Percentiles rank a stretch among this genome's conserved stretches.
phyloP scores from a whole-genome alignment of 768 basidiomycete species.

The Tulasnella sp. region DNA sequence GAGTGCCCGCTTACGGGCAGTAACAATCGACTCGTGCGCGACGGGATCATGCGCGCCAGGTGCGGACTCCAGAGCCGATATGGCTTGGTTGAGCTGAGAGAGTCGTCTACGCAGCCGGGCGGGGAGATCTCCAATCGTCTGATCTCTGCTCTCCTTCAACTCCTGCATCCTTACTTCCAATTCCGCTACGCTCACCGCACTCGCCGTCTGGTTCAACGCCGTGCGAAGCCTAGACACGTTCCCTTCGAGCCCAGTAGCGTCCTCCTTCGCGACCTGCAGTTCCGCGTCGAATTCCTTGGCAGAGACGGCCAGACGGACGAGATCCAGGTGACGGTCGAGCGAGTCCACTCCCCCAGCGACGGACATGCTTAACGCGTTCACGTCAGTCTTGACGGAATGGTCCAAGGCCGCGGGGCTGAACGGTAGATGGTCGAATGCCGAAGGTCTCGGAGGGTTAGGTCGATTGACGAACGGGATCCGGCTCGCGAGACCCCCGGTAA shows the following conservation, averaged over 20 bases:
- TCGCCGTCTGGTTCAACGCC: conserved; percentile 18
- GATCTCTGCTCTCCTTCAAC: conserved; percentile 30
- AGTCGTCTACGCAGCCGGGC: conserved; percentile 36
- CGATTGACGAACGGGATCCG: conserved; percentile 45
- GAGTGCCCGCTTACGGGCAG: conserved; percentile 37
- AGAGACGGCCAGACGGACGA: conserved; percentile 42
- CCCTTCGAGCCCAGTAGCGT: conserved; percentile 31
- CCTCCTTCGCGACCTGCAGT: conserved; percentile 17
- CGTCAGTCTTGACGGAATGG: conserved; percentile 52
- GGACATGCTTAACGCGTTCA: conserved; percentile 55
- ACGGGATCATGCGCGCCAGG: conserved; percentile 34
- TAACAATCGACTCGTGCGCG: conserved; percentile 38
- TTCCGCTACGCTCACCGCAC: conserved; percentile 17
- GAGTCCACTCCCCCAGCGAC: conserved; percentile 43
- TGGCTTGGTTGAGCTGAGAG: conserved; percentile 41
- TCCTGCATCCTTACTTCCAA: conserved; percentile 27
- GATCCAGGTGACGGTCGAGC: conserved; percentile 37
- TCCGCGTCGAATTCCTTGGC: conserved; percentile 38
- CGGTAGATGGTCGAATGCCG: conserved; percentile 26
- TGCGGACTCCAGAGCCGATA: conserved; percentile 43
- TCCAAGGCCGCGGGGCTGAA: conserved; percentile 52
- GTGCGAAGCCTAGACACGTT: conserved; percentile 32
- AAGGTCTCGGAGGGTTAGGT: conserved; percentile 7
- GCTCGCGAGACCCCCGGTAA: conserved; percentile 37
- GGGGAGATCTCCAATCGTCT: conserved; percentile 26